Evolutionary conservation across 2,329 filamentous ascomycete genomes (phyloP), one percentile per base, ranked within the genome.

Genomic region (Colletotrichum destructivum): DNA sequence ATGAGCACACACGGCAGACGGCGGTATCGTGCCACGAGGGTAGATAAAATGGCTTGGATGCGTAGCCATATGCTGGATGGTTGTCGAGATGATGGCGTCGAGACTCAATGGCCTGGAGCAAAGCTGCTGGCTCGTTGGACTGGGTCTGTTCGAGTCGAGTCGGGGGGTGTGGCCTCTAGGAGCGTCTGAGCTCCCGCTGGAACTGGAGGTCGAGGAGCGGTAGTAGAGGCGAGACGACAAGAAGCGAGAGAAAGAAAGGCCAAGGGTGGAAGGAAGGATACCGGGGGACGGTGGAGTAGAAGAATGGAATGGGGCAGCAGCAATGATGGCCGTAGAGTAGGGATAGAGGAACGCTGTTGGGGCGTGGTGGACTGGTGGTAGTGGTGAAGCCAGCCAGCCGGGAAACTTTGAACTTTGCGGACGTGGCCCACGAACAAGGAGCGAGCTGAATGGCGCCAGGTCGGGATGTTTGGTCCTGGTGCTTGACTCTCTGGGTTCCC

Each of bases 211-310:
- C 35, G 35, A 38, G 2, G n/a, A 44, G 46, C 42, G 21, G 44
- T 46, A 47, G 62, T 35, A 38, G 51, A 62, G n/a, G 38, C 42
- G 64, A 52, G 57, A 38, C 35, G 59, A 63, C 23, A 15, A n/a
- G n/a, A 62, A 38, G 40, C 15, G 57, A 46, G 35, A 59, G 31
- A 62, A 26, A 23, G 26, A 61, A 51, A 12, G 35, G 42, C 38
- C 51, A 54, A 59, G 51, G 21, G 26, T 26, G 49, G 21, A 35
- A 63, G 35, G 54, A 21, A 62, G 15, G 35, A 40, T 4, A 44
- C 16, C 2, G 52, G 42, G 51, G 69, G 63, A 16, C 26, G 18
- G 69, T 56, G 52, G 69, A 54, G 59, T 52, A 69, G 59, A 63
- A 57, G 65, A 71, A 71, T 44, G 51, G 42, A 49, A 47, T 52